A percentile compares a stretch with the other conserved stretches of the same genome.
phyloP scores from a whole-genome alignment of 2,329 filamentous ascomycete genomes.

The Diaporthe destruens region DNA sequence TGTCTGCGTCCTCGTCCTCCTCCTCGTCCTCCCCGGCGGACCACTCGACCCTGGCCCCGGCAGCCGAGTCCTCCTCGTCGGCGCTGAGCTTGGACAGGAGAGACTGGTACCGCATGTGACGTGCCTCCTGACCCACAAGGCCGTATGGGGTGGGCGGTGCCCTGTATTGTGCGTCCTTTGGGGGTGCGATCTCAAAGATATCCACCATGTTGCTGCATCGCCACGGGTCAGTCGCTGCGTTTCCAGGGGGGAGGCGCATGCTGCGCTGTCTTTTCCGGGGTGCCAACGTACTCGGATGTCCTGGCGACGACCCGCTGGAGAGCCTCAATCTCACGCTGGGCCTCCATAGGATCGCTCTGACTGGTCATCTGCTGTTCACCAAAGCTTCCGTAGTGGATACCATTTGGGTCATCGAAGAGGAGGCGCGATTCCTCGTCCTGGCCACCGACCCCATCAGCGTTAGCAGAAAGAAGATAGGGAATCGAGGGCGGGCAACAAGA shows the following conservation, averaged over 20 bases:
- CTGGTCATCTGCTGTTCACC: conserved; percentile 66
- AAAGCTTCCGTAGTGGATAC: conserved; percentile 73
- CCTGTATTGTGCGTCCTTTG: conserved; percentile 56
- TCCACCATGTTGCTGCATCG: conserved; percentile 72
- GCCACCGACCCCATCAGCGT: neutral
- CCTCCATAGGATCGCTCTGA: conserved; percentile 72
- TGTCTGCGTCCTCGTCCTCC: conserved; percentile 65
- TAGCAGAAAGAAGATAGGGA: conserved; percentile 15
- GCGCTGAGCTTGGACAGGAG: conserved; percentile 70
- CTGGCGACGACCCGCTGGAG: conserved; percentile 73
- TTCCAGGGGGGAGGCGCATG: conserved; percentile 1
- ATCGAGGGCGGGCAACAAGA: neutral
- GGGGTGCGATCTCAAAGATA: conserved; percentile 74
- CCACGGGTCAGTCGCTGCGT: conserved; percentile 34
- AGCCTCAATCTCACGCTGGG: conserved; percentile 74
- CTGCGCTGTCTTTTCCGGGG: conserved; percentile 7
- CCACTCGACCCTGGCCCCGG: conserved; percentile 68
- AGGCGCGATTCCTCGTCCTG: conserved; percentile 70
- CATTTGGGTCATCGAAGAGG: conserved; percentile 71
- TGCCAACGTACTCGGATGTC: conserved; percentile 69
- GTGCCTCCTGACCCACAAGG: conserved; percentile 67
- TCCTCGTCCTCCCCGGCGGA: conserved; percentile 63
- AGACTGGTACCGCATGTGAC: conserved; percentile 70
- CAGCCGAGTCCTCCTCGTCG: conserved; percentile 54
- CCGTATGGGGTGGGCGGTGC: conserved; percentile 55